These are phyloP conservation scores for Tylopilus sp. DNA, from an alignment of 768 basidiomycete genomes.

Conservation along the genomic window DNA sequence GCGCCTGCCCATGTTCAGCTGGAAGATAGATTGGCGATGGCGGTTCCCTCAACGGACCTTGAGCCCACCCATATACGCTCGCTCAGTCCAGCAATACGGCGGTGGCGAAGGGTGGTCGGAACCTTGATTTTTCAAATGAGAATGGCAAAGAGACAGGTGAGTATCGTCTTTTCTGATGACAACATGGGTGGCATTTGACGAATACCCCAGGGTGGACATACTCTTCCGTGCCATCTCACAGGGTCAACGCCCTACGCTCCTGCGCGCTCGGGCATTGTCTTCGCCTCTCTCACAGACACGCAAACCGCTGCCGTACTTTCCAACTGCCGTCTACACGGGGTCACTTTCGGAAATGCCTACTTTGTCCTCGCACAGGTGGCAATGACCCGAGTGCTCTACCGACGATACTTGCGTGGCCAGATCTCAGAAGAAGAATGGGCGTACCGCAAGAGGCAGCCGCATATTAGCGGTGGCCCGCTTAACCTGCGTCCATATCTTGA, in stretches of 20 bases:
- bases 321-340: conserved; percentile 38
- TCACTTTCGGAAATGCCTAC: conserved; percentile 54
- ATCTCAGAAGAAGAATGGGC: conserved; percentile 2
- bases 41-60: conserved; percentile 37
- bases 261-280: conserved; percentile 31
- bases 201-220: conserved; percentile 50
- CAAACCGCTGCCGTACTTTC: conserved; percentile 32
- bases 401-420: conserved; percentile 26
- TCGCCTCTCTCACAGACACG: conserved; percentile 25
- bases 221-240: conserved; percentile 45
- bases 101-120: conserved; percentile 48
- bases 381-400: conserved; percentile 48
- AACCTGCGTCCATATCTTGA: conserved; percentile 50
- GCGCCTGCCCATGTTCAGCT: conserved; percentile 22
- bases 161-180: background rate
- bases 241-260: conserved; percentile 33
- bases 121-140: conserved; percentile 34
- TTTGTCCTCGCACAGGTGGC: conserved; percentile 52
- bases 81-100: conserved; percentile 33
- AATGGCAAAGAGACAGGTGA: conserved; percentile 35
- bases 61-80: conserved; percentile 27
- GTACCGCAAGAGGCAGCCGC: background rate
- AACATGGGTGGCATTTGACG: background rate
- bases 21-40: conserved; percentile 40
- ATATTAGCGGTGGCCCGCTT: conserved; percentile 29